These are phyloP conservation scores for Mediolabrus comicus DNA, from an alignment of 108 stramenopile genomes.

Conservation along the genomic window DNA sequence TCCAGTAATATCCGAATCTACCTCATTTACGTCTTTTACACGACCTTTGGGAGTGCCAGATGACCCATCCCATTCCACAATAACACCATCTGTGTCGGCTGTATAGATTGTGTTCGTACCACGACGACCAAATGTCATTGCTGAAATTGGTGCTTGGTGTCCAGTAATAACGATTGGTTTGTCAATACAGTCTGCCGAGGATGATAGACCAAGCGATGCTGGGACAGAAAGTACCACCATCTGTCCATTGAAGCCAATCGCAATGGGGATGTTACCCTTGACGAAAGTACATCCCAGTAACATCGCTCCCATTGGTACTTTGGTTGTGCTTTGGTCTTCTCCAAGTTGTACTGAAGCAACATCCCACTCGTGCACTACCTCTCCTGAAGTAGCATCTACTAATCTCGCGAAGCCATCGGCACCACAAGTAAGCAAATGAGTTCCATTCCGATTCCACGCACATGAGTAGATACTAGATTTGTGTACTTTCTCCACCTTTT, in stretches of 20 bases:
- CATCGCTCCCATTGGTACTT: constrained; percentile 71
- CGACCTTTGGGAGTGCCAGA: constrained; percentile 39
- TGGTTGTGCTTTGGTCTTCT: constrained; percentile 42
- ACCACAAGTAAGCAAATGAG: constrained; percentile 78
- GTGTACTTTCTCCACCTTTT: constrained; percentile 62
- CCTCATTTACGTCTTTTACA: constrained; percentile 11
- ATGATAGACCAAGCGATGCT: constrained; percentile 7
- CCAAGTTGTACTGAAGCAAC: constrained; percentile 58
- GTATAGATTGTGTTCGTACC: constrained; percentile 72
- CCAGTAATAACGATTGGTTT: constrained; percentile 62
- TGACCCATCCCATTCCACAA: constrained; percentile 81
- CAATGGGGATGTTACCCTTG: constrained; percentile 58
- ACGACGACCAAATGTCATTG: constrained; percentile 69
- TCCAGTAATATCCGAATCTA: constrained; percentile 47
- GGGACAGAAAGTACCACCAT: constrained; percentile 68
- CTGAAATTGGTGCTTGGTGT: constrained; percentile 82
- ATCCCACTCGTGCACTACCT: constrained; percentile 59
- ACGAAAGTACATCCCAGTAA: constrained; percentile 79
- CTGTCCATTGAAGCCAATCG: constrained; percentile 84
- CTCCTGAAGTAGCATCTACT: constrained; percentile 47
- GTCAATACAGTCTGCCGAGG: constrained; percentile 12
- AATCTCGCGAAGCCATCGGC: constrained; percentile 93
- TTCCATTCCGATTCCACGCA: constrained; percentile 77
- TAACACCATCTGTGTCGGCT: constrained; percentile 88
- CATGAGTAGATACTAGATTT: constrained; percentile 86